Evolutionary conservation across 23 red algal genomes (phyloP), one percentile per base, ranked within the genome.

Genomic region (Gracilaria gracilis): DNA sequence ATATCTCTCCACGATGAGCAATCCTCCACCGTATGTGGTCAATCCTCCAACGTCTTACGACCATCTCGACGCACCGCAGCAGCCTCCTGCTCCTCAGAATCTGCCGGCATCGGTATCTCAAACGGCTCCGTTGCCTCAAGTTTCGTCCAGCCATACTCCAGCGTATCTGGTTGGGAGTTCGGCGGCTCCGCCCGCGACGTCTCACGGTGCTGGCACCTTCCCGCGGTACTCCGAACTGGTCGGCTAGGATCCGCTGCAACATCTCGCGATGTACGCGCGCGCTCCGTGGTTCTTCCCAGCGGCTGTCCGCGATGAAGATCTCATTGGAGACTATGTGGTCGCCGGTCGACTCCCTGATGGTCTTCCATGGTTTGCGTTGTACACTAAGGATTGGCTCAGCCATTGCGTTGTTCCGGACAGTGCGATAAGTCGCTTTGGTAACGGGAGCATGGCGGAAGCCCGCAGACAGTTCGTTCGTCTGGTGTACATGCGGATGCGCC

Each of bases 401-500:
- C 71, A 76, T 21, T 76, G 71, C 34, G 71, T 27, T 4, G n/a
- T 76, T 23, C 71, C 71, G 4, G 25, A 76, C 34, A 76, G 25
- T 7, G 71, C 71, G 23, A 76, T 76, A 76, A 35, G 4, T 49
- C 7, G 44, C 4, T 34, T 35, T 39, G n/a, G 34, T 6, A 27
- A 34, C 71, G 71, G 36, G 36, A 32, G 11, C 44, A 76, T 76
- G 71, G 71, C 34, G 8, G 71, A 76, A 7, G 71, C 71, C 71
- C 4, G 71, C 7, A 76, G 44, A 36, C 4, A 9, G 5, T 76
- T 76, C 71, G 7, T 35, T n/a, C 7, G 25, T 35, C 44, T 35
- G 71, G 71, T 76, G 34, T 76, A 76, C 23, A 9, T 36, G 71
- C 44, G 71, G 25, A 76, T 36, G 71, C 71, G 71, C 23, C 71